A percentile compares a stretch with the other conserved stretches of the same genome.
Conservation (phyloP, 495 filamentous ascomycete genomes). For the Saxophila tyrrhenica region DNA sequence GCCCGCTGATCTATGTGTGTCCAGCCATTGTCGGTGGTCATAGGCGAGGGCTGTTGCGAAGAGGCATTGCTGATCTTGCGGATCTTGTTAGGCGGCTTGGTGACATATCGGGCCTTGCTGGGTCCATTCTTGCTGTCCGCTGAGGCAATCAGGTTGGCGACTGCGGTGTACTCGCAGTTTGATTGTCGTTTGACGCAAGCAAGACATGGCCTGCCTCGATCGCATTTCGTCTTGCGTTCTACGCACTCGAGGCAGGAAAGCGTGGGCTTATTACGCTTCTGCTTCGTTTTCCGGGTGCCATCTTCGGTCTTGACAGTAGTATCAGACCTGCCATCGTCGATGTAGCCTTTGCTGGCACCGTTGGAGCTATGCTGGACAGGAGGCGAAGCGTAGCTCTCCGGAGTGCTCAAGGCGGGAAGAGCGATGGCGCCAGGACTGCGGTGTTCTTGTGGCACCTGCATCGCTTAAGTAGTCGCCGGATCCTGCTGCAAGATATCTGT, state of each 20-base stretch:
- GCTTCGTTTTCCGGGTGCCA: constrained; percentile 33
- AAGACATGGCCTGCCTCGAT: constrained; percentile 42
- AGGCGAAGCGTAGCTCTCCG: not conserved
- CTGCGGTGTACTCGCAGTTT: constrained; percentile 54
- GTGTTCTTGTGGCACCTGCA: not conserved
- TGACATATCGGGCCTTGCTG: constrained; percentile 42
- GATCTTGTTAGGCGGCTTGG: constrained; percentile 32
- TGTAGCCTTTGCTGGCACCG: not conserved
- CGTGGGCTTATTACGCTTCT: constrained; percentile 66
- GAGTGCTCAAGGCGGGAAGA: not conserved
- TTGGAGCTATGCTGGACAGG: not conserved
- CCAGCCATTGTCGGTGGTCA: constrained; percentile 16
- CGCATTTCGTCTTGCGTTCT: constrained; percentile 29
- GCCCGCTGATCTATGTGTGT: constrained; percentile 11
- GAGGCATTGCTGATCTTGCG: constrained; percentile 12
- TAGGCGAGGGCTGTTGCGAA: constrained; percentile 1
- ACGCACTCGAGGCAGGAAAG: constrained; percentile 57
- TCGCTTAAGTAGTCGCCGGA: not conserved
- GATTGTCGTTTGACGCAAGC: constrained; percentile 62
- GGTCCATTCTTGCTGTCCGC: constrained; percentile 28
- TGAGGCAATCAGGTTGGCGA: constrained; percentile 51
- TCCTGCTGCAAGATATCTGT: not conserved
- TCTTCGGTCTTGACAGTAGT: not conserved
- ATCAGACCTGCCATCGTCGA: not conserved
- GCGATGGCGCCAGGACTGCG: not conserved